Conservation (phyloP, 2,329 filamentous ascomycete genomes). For the Xenosphaeropsis pyriputrescens region DNA sequence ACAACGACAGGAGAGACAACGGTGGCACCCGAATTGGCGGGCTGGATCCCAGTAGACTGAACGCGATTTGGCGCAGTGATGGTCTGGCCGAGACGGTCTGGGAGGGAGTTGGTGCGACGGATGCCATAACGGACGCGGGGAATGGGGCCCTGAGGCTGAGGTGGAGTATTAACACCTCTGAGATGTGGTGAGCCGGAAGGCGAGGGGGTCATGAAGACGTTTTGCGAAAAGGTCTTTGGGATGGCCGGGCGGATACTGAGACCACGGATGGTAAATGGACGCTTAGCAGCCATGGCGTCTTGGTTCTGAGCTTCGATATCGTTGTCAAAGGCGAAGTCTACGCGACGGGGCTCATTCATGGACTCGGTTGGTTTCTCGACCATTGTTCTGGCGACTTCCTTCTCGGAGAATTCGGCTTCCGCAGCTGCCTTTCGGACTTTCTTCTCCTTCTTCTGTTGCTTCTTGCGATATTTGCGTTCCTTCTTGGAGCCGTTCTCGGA, state of each 20-base stretch:
- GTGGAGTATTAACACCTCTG: conserved; percentile 1
- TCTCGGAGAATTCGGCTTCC: conserved; percentile 3
- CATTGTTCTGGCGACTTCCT: background rate
- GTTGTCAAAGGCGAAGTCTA: conserved; percentile 37
- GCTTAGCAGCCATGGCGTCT: conserved; percentile 15
- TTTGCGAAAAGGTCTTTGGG: conserved; percentile 54
- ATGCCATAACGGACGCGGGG: conserved; percentile 48
- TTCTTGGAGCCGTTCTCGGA: conserved; percentile 12
- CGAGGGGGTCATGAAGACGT: conserved; percentile 45
- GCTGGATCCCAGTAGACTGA: conserved; percentile 11
- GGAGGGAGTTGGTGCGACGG: conserved; percentile 60
- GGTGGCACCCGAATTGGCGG: background rate
- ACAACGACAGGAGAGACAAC: conserved; percentile 9
- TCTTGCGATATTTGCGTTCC: conserved; percentile 21
- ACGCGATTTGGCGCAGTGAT: conserved; percentile 1
- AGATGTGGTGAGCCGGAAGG: conserved; percentile 14
- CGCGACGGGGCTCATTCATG: conserved; percentile 31
- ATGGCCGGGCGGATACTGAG: conserved; percentile 41
- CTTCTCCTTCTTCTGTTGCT: conserved; percentile 21
- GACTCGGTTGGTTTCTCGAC: conserved; percentile 9
- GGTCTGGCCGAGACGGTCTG: conserved; percentile 44
- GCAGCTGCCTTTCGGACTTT: conserved; percentile 5
- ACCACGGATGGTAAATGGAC: conserved; percentile 40
- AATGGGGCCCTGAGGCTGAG: conserved; percentile 23
- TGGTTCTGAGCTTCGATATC: conserved; percentile 17